A percentile compares a stretch with the other conserved stretches of the same genome.
These are phyloP conservation scores for Colletotrichum horii DNA, from an alignment of 2,329 filamentous ascomycete genomes.

Conservation along the genomic window DNA sequence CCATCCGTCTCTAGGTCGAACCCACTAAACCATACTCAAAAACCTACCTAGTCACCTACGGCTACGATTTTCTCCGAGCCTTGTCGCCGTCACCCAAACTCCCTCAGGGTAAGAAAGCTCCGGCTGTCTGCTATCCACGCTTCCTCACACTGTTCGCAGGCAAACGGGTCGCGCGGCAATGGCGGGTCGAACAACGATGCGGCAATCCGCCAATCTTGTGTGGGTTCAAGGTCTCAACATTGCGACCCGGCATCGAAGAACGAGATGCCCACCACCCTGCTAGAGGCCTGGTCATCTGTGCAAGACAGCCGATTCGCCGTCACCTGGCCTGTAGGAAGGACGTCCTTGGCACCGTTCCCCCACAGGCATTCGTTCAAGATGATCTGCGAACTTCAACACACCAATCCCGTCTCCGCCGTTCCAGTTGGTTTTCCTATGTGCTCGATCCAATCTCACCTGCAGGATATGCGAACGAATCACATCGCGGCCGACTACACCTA, in stretches of 20 bases:
- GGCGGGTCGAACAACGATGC: background rate
- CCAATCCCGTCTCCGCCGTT: background rate
- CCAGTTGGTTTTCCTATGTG: background rate
- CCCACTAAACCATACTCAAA: background rate
- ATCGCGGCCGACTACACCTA: background rate
- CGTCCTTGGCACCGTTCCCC: background rate
- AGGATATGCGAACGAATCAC: background rate
- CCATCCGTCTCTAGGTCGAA: background rate
- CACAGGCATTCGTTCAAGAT: background rate
- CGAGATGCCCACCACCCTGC: background rate
- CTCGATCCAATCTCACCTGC: background rate
- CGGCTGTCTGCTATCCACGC: background rate
- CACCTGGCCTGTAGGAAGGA: background rate
- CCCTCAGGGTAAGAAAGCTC: background rate
- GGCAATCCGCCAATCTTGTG: background rate
- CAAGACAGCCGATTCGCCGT: background rate
- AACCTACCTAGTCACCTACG: background rate
- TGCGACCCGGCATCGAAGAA: background rate
- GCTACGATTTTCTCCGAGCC: background rate
- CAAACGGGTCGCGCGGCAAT: background rate
- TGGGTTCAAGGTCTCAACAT: background rate
- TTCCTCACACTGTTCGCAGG: background rate
- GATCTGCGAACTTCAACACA: background rate
- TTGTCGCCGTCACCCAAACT: background rate
- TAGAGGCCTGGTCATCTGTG: background rate